Evolutionary conservation across 441 rosid species (phyloP).

Genomic region (Isatis lusitanica): DNA sequence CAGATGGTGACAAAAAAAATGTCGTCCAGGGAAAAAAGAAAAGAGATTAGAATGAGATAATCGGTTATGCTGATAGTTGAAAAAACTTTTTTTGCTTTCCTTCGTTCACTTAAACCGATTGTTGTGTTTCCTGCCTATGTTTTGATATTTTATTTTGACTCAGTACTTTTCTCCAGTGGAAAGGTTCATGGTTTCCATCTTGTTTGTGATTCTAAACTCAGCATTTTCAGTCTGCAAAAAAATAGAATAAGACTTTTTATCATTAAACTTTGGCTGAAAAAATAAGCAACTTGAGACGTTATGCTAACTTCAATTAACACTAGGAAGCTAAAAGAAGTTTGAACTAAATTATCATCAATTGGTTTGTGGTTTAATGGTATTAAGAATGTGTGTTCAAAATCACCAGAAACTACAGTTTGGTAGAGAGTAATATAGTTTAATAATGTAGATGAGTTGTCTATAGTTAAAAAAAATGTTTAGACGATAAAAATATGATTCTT

Average conservation of each 20-base stretch:
- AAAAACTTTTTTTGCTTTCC: background rate
- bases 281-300: background rate
- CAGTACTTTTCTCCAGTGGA: background rate
- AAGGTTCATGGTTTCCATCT: background rate
- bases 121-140: background rate
- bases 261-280: background rate
- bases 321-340: background rate
- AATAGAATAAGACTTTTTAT: background rate
- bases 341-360: background rate
- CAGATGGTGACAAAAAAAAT: no score
- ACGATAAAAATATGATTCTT: background rate
- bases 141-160: background rate
- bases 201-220: background rate
- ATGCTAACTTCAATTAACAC: background rate
- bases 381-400: background rate
- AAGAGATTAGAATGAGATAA: background rate
- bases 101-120: background rate
- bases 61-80: background rate
- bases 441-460: background rate
- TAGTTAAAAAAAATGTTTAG: background rate
- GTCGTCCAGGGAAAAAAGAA: no score
- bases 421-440: background rate
- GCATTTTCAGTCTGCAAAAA: background rate
- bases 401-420: background rate
- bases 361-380: background rate